A percentile compares a stretch with the other conserved stretches of the same genome.
Evolutionary conservation across 306 rosid genomes (phyloP).

Genomic region (Citrullus mucosospermus): DNA sequence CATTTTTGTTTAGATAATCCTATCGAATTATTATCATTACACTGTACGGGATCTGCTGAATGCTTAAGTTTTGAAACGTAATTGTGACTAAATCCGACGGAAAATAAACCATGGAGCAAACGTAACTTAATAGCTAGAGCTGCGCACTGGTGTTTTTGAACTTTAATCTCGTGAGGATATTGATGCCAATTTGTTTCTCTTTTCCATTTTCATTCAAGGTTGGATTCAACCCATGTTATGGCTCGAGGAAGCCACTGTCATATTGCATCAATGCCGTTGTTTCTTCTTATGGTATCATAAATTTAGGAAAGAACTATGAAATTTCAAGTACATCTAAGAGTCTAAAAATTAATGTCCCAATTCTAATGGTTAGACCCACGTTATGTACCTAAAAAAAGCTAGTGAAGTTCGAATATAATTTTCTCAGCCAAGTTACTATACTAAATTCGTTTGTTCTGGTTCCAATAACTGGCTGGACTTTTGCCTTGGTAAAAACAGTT

Average conservation of each 20-base stretch:
- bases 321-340: background rate
- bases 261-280: background rate
- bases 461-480: background rate
- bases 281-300: background rate
- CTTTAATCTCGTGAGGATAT: background rate
- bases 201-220: background rate
- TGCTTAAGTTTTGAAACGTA: background rate
- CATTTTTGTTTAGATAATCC: background rate
- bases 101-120: background rate
- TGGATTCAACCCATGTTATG: background rate
- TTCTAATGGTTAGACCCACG: background rate
- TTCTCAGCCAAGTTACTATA: background rate
- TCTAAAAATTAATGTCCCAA: background rate
- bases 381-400: background rate
- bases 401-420: background rate
- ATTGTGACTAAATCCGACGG: background rate
- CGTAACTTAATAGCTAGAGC: background rate
- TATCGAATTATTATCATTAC: background rate
- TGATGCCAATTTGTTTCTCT: background rate
- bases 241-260: background rate
- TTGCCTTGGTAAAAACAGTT: constrained; percentile 15
- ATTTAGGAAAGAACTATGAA: background rate
- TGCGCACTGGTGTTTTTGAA: background rate
- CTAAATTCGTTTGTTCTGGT: background rate
- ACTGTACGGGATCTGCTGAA: background rate